These are phyloP conservation scores for Boletellus dicymbophilus DNA, from an alignment of 1,284 basidiomycete species.

Conservation along the genomic window DNA sequence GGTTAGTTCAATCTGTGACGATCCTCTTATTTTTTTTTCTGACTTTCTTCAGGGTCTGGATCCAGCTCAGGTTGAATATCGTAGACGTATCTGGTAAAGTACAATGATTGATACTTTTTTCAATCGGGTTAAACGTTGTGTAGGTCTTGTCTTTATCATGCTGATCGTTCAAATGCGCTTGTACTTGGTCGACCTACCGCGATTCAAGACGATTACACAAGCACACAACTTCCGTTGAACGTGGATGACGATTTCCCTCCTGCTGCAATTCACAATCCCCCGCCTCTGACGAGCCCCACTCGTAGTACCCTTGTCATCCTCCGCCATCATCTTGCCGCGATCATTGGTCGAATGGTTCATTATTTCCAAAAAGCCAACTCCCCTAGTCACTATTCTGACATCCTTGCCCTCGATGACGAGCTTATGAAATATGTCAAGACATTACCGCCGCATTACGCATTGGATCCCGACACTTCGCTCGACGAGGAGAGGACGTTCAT, in stretches of 20 bases:
- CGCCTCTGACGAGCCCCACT: constrained; percentile 74
- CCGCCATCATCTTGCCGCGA: constrained; percentile 78
- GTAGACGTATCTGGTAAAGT: constrained; percentile 85
- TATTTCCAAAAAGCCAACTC: constrained; percentile 92
- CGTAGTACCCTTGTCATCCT: constrained; percentile 88
- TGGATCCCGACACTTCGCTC: constrained; percentile 79
- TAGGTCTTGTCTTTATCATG: constrained; percentile 91
- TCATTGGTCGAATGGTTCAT: constrained; percentile 92
- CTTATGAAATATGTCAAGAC: constrained; percentile 75
- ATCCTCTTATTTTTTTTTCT: constrained; percentile 5
- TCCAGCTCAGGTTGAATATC: constrained; percentile 82
- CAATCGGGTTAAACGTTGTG: constrained; percentile 11
- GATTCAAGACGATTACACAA: constrained; percentile 86
- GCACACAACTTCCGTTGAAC: constrained; percentile 82
- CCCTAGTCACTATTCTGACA: constrained; percentile 84
- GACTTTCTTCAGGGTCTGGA: constrained; percentile 63
- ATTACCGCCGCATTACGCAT: constrained; percentile 76
- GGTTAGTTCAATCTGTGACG: constrained; percentile 44
- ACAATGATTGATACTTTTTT: constrained; percentile 2
- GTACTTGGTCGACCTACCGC: constrained; percentile 89
- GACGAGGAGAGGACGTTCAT: constrained; percentile 68
- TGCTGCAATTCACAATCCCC: constrained; percentile 43
- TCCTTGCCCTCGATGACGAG: constrained; percentile 83
- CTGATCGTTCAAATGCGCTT: constrained; percentile 90
- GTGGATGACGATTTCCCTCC: constrained; percentile 68